Evolutionary conservation across 805 yeast species (phyloP).

Genomic region (Brettanomyces anomalus): DNA sequence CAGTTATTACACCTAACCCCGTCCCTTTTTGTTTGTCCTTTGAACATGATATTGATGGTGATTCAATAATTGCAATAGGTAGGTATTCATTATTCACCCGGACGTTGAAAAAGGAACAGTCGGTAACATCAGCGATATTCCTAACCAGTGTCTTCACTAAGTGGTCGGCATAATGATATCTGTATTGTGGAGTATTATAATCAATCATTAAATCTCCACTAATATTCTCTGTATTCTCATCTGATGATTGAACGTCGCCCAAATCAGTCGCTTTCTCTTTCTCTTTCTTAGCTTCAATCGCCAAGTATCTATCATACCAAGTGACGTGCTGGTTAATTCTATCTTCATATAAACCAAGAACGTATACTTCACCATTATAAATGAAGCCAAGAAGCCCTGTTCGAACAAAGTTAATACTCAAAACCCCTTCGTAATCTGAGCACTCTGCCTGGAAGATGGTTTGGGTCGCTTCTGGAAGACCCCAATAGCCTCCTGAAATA

Average conservation of each 20-base stretch:
- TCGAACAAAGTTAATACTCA: constrained; percentile 74
- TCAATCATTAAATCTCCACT: background rate
- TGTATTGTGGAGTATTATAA: constrained; percentile 16
- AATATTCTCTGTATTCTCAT: background rate
- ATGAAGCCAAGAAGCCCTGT: constrained; percentile 89
- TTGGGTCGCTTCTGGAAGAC: constrained; percentile 54
- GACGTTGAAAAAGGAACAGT: constrained; percentile 87
- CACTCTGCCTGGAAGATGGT: constrained; percentile 77
- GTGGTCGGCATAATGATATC: constrained; percentile 83
- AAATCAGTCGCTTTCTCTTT: background rate
- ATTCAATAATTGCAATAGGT: constrained; percentile 78
- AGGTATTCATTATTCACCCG: constrained; percentile 70
- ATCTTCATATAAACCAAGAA: constrained; percentile 87
- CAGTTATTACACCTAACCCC: constrained; percentile 2
- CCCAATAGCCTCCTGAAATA: constrained; percentile 86
- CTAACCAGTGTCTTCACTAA: constrained; percentile 76
- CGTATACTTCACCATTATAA: constrained; percentile 77
- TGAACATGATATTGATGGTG: constrained; percentile 15
- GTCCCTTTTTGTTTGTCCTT: background rate
- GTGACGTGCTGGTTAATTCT: constrained; percentile 70
- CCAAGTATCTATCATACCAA: constrained; percentile 44
- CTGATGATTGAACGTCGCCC: background rate
- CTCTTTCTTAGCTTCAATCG: constrained; percentile 4
- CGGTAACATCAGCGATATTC: constrained; percentile 72
- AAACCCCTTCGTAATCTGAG: constrained; percentile 56